These are phyloP conservation scores for Orbilia javanica DNA, from an alignment of 2,329 filamentous ascomycete genomes.

Conservation along the genomic window DNA sequence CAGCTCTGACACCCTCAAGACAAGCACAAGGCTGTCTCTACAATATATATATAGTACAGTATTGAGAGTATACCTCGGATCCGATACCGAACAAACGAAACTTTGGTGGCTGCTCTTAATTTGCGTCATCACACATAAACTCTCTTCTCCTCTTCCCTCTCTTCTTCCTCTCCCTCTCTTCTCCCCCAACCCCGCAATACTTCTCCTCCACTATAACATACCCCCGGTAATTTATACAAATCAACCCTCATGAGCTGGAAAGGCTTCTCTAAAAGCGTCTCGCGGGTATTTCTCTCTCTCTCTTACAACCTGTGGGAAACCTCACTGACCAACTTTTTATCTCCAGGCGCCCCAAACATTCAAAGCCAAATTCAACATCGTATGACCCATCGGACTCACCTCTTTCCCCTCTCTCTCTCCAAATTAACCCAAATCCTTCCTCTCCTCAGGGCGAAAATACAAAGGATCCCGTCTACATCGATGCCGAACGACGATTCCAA, in stretches of 20 bases:
- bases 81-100: not conserved
- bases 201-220: not conserved
- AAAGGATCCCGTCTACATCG: constrained; percentile 93
- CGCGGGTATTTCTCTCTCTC: constrained; percentile 72
- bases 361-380: constrained; percentile 90
- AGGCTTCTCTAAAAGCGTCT: constrained; percentile 90
- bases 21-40: no score
- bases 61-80: no score
- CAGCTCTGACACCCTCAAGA: no score
- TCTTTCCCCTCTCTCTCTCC: constrained; percentile 4
- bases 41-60: no score
- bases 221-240: constrained; percentile 5
- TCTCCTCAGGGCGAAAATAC: constrained; percentile 79
- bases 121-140: constrained; percentile 58
- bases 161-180: constrained; percentile 34
- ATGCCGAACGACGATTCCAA: constrained; percentile 91
- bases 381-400: constrained; percentile 60
- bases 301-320: constrained; percentile 62
- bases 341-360: constrained; percentile 87
- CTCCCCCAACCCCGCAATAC: constrained; percentile 5
- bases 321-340: constrained; percentile 4
- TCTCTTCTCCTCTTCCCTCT: constrained; percentile 37
- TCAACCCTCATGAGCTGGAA: constrained; percentile 86
- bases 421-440: not conserved
- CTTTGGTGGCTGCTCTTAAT: not conserved